Evolutionary conservation across 192 early-diverging fungal genomes (phyloP).

Genomic region (Ramicandelaber brevisporus): DNA sequence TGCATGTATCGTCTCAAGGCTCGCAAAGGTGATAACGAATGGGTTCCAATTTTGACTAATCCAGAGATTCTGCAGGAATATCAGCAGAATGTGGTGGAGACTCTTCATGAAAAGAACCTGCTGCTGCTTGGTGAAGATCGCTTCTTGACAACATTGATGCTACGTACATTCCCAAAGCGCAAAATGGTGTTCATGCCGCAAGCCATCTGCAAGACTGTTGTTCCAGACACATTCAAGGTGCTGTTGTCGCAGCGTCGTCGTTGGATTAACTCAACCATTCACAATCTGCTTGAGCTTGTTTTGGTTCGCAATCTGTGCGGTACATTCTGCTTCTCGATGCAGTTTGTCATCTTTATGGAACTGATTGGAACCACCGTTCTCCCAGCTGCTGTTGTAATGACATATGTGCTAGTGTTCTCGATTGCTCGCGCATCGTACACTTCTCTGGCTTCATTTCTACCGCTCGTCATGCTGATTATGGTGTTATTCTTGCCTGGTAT

Average conservation of each 20-base stretch:
- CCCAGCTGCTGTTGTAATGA: conserved; percentile 44
- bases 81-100: conserved; percentile 36
- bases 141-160: conserved; percentile 56
- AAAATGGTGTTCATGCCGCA: conserved; percentile 58
- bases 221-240: conserved; percentile 38
- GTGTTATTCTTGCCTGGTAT: conserved; percentile 71
- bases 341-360: conserved; percentile 58
- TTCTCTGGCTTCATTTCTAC: conserved; percentile 19
- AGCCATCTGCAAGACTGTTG: conserved; percentile 54
- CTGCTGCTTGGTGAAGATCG: conserved; percentile 66
- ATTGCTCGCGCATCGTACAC: conserved; percentile 15
- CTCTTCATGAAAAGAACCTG: conserved; percentile 63
- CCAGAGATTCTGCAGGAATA: conserved; percentile 57
- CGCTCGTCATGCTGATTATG: conserved; percentile 41
- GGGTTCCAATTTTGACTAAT: conserved; percentile 52
- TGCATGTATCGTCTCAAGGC: conserved; percentile 88
- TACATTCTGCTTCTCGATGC: conserved; percentile 92
- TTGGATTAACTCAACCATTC: conserved; percentile 96
- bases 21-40: conserved; percentile 23
- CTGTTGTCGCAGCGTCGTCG: conserved; percentile 70
- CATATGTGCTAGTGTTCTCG: conserved; percentile 17
- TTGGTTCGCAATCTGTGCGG: conserved; percentile 87
- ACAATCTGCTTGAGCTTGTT: conserved; percentile 79
- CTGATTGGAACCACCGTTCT: conserved; percentile 49
- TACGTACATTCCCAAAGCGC: conserved; percentile 53